phyloP scores from a whole-genome alignment of 2,329 filamentous ascomycete genomes.

The Arthrobotrys megalospora region DNA sequence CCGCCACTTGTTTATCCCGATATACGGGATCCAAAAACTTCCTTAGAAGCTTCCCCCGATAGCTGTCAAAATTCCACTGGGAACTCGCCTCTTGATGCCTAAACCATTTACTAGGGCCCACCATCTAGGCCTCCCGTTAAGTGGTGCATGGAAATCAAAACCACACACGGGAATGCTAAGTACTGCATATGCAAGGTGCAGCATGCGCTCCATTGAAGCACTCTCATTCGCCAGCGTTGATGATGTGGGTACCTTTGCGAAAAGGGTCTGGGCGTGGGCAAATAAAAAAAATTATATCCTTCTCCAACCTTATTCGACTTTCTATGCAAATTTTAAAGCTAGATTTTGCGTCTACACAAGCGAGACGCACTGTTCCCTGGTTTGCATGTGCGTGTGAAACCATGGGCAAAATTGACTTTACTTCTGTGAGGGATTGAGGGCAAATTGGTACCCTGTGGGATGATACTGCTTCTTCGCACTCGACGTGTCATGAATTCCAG shows the following conservation, averaged over 20 bases:
- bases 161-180: conserved; percentile 18
- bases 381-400: conserved; percentile 1
- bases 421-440: background rate
- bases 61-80: background rate
- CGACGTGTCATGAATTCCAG: background rate
- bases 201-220: conserved; percentile 6
- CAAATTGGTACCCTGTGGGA: background rate
- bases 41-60: background rate
- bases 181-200: conserved; percentile 14
- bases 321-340: background rate
- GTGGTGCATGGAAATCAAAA: background rate
- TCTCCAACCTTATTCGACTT: background rate
- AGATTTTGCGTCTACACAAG: background rate
- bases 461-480: background rate
- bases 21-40: background rate
- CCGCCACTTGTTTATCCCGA: conserved; percentile 5
- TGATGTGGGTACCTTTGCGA: background rate
- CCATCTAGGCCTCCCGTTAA: conserved; percentile 14
- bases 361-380: conserved; percentile 1
- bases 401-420: background rate
- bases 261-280: conserved; percentile 6
- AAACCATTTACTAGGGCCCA: conserved; percentile 16
- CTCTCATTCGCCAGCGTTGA: background rate
- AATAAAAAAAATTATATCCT: background rate
- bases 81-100: conserved; percentile 60